Conservation (phyloP, 257 asterid species). For the Solanum piurae region DNA sequence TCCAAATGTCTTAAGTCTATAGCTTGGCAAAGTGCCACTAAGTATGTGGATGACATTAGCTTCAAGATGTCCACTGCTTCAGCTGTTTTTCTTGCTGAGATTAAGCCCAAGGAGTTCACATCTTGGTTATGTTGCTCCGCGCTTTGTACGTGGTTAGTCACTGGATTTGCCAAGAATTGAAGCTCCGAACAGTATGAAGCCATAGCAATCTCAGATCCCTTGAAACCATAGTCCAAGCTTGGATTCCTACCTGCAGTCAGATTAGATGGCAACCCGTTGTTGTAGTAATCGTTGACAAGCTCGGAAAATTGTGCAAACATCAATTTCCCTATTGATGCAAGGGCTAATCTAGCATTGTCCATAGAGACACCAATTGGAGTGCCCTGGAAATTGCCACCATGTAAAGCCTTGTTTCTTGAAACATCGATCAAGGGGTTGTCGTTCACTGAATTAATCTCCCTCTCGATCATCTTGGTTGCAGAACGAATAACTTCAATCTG, state of each 20-base stretch:
- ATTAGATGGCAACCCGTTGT: constrained; percentile 43
- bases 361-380: constrained; percentile 47
- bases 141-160: constrained; percentile 40
- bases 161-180: constrained; percentile 42
- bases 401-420: constrained; percentile 39
- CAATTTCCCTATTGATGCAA: constrained; percentile 38
- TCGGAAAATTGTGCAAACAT: constrained; percentile 46
- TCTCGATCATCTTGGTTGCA: constrained; percentile 45
- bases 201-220: constrained; percentile 48
- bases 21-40: constrained; percentile 45
- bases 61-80: constrained; percentile 39
- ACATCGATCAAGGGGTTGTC: constrained; percentile 47
- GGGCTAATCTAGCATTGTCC: constrained; percentile 41
- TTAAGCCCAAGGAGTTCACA: constrained; percentile 40
- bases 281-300: constrained; percentile 38
- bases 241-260: constrained; percentile 38
- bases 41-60: constrained; percentile 37
- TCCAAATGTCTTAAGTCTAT: constrained; percentile 36
- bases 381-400: constrained; percentile 50
- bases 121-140: constrained; percentile 55
- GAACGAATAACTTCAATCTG: constrained; percentile 42
- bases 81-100: constrained; percentile 37
- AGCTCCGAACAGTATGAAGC: constrained; percentile 48
- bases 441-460: constrained; percentile 46
- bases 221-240: constrained; percentile 45